Base-by-base conservation (phyloP, 371 early-diverging fungal genomes). In the Parasitella parasitica region DNA sequence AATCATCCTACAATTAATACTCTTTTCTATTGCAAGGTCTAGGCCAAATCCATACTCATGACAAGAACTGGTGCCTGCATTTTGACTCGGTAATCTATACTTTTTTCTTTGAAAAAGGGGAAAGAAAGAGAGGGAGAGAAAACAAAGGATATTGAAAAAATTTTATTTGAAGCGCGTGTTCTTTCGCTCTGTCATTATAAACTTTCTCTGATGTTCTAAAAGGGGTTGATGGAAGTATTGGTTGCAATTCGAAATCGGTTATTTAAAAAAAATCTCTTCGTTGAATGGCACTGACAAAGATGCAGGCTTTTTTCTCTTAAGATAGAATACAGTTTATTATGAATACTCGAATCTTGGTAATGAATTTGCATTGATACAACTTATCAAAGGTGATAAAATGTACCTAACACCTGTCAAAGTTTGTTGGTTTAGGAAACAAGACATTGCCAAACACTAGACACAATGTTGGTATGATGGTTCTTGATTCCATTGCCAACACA, bases 351-450 rank as follows among this genome's bases (percentile, higher is more conserved):
- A 46, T 63, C 32, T 37, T 63, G 55, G 63, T 63, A 63, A 52
- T 9, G n/a, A n/a, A 6, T 7, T n/a, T 22, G 41, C 41, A 41
- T 3, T 9, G 41, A 41, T 22, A 1, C 18, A 20, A 9, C 6
- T 28, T 13, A 13, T 4, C 8, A 27, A 12, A 13, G 1, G n/a
- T 15, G 15, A 52, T 4, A 51, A 18, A 30, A 30, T 8, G 5
- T 2, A 12, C 20, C 3, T 2, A 20, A 8, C 1, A 12, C 4
- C 30, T 5, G 8, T 46, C n/a, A n/a, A n/a, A 88, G 88, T 67
- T 92, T 57, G 89, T 88, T 26, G 93, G 93, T 8, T 74, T 92
- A 20, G 91, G 90, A 26, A 92, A 92, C 72, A 68, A 80, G 53
- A 77, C 78, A 3, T 75, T 77, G 39, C 87, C 88, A 9, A 70